Evolutionary conservation across 208 protist genomes (phyloP).

Genomic region (Leishmania tarentolae): DNA sequence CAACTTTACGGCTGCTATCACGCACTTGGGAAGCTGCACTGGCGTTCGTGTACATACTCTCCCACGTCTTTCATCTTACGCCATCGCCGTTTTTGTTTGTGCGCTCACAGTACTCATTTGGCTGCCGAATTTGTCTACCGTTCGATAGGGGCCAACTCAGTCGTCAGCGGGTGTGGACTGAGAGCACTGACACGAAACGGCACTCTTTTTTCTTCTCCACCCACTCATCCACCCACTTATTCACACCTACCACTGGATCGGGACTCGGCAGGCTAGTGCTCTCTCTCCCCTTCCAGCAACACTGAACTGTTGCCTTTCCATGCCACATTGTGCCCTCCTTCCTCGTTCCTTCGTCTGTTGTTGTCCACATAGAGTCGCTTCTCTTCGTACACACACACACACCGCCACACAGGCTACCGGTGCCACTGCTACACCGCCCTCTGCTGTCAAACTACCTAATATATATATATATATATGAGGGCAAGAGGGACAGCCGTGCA

Average conservation of each 20-base stretch:
- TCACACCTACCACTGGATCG: neutral
- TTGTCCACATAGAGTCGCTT: neutral
- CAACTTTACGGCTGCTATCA: neutral
- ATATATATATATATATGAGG: neutral
- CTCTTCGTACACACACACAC: neutral
- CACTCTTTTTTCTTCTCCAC: constrained; percentile 1
- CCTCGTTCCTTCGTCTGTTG: neutral
- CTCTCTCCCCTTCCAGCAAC: neutral
- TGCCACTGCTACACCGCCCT: neutral
- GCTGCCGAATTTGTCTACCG: neutral
- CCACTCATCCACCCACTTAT: neutral
- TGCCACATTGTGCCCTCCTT: constrained; percentile 5
- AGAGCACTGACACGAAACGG: neutral
- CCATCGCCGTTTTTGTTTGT: neutral
- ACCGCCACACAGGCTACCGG: neutral
- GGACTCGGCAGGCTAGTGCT: neutral
- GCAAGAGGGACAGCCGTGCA: neutral
- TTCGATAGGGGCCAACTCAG: neutral
- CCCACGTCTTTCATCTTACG: neutral
- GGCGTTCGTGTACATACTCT: neutral
- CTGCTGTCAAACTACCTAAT: no score
- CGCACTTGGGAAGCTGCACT: neutral
- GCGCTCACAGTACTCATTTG: neutral
- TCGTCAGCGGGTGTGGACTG: neutral
- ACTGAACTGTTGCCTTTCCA: neutral